Evolutionary conservation across 306 rosid genomes (phyloP).

Genomic region (Malus fusca): DNA sequence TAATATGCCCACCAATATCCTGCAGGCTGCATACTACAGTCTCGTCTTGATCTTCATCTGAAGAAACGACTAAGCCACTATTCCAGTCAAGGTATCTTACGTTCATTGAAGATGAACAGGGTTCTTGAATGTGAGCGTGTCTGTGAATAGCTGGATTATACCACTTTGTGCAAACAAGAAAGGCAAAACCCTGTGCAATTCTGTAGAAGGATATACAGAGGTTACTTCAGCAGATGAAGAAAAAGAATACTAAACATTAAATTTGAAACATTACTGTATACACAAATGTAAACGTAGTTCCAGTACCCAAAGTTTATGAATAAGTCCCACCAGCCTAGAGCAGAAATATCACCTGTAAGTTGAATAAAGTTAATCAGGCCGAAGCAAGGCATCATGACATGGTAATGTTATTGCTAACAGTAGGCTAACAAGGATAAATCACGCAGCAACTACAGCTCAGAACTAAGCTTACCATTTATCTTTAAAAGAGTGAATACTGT

Average conservation of each 20-base stretch:
- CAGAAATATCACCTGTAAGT: constrained; percentile 74
- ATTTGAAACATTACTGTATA: constrained; percentile 8
- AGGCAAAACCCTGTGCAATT: constrained; percentile 92
- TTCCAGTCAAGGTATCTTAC: constrained; percentile 63
- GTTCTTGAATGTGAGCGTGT: constrained; percentile 48
- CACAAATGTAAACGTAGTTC: not conserved
- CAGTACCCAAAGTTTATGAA: constrained; percentile 80
- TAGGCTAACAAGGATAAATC: not conserved
- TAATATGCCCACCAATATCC: constrained; percentile 85
- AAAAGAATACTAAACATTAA: not conserved
- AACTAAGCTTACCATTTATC: constrained; percentile 64
- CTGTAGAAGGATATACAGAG: constrained; percentile 40
- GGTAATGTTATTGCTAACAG: not conserved
- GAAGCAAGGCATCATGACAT: not conserved
- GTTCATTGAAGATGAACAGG: constrained; percentile 47
- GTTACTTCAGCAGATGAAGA: constrained; percentile 13
- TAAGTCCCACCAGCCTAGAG: constrained; percentile 96
- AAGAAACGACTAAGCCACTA: constrained; percentile 60
- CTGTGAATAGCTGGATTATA: constrained; percentile 83
- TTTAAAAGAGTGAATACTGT: constrained; percentile 82
- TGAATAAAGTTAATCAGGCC: not conserved
- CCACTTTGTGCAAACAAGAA: constrained; percentile 97
- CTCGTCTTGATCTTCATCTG: constrained; percentile 55
- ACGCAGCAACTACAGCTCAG: not conserved
- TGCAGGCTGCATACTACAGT: constrained; percentile 54